Percentiles rank a stretch among this genome's conserved stretches.
phyloP scores from a whole-genome alignment of 805 yeast species.

The Pichia ethanolica region DNA sequence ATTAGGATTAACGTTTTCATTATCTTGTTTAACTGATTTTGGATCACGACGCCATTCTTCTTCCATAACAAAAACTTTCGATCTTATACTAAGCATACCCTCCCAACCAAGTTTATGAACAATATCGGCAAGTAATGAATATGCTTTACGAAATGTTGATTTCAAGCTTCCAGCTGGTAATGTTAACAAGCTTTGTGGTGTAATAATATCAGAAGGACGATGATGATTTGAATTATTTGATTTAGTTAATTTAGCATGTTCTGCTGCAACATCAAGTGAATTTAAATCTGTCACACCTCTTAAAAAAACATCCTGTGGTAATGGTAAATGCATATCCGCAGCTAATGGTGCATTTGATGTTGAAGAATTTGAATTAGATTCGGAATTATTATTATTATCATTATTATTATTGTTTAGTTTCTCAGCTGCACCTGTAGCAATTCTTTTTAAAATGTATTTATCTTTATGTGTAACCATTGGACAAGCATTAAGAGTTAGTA shows the following conservation, averaged over 20 bases:
- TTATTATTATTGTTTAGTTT: neutral
- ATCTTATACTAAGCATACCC: slow-evolving; percentile 47
- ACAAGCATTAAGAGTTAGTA: slow-evolving; percentile 67
- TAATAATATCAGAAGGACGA: neutral
- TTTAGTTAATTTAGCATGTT: slow-evolving; percentile 49
- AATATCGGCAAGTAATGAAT: slow-evolving; percentile 55
- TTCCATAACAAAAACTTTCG: slow-evolving; percentile 62
- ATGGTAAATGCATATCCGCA: slow-evolving; percentile 62
- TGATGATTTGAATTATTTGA: neutral
- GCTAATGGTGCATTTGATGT: slow-evolving; percentile 26
- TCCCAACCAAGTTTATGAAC: slow-evolving; percentile 74
- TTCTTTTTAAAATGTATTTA: slow-evolving; percentile 52
- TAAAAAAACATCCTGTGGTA: slow-evolving; percentile 66
- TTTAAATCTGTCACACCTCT: slow-evolving; percentile 63
- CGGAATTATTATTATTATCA: neutral
- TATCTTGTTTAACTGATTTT: slow-evolving; percentile 20
- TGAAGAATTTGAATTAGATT: neutral
- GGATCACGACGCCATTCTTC: slow-evolving; percentile 37
- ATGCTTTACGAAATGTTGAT: slow-evolving; percentile 49
- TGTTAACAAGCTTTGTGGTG: slow-evolving; percentile 41
- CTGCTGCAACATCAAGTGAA: slow-evolving; percentile 56
- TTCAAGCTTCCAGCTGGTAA: slow-evolving; percentile 66
- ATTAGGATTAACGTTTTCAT: neutral
- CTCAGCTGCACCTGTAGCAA: slow-evolving; percentile 17
- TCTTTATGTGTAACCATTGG: slow-evolving; percentile 77